Percentiles rank a stretch among this genome's conserved stretches.
These are phyloP conservation scores for Cynanchum wilfordii DNA, from an alignment of 257 asterid genomes.

Conservation along the genomic window DNA sequence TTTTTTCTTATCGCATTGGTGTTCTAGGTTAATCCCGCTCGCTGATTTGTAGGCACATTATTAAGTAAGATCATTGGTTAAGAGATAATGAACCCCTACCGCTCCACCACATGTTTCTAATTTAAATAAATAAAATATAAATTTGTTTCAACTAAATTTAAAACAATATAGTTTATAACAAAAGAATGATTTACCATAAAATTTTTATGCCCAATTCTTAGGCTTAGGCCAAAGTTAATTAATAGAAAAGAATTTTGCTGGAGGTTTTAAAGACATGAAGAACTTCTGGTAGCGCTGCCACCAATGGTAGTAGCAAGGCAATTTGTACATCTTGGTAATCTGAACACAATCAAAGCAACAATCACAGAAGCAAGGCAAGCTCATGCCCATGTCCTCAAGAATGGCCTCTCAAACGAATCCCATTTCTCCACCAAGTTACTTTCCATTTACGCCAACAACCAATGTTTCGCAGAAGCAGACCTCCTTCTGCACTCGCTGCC, in stretches of 20 bases:
- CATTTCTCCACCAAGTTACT: constrained; percentile 44
- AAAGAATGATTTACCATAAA: no score
- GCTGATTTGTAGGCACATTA: no score
- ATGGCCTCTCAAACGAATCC: constrained; percentile 39
- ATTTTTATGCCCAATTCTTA: no score
- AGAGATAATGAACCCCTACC: no score
- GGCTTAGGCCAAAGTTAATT: no score
- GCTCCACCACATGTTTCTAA: no score
- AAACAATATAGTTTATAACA: no score
- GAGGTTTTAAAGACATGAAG: not conserved
- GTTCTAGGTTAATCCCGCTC: no score
- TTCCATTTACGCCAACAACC: constrained; percentile 51
- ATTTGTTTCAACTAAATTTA: no score
- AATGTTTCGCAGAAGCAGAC: constrained; percentile 39
- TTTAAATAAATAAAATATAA: no score
- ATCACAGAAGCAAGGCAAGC: constrained; percentile 47
- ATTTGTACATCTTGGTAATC: constrained; percentile 7
- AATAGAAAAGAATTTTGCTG: not conserved
- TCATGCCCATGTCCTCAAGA: constrained; percentile 55
- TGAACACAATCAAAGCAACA: constrained; percentile 28
- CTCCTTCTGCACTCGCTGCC: constrained; percentile 33
- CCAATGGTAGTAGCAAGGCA: not conserved
- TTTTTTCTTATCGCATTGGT: no score
- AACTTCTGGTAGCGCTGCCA: not conserved
- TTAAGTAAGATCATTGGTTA: no score